Evolutionary conservation across 2,329 filamentous ascomycete species (phyloP), one percentile per base, ranked within the genome.

Genomic region (Capronia coronata): DNA sequence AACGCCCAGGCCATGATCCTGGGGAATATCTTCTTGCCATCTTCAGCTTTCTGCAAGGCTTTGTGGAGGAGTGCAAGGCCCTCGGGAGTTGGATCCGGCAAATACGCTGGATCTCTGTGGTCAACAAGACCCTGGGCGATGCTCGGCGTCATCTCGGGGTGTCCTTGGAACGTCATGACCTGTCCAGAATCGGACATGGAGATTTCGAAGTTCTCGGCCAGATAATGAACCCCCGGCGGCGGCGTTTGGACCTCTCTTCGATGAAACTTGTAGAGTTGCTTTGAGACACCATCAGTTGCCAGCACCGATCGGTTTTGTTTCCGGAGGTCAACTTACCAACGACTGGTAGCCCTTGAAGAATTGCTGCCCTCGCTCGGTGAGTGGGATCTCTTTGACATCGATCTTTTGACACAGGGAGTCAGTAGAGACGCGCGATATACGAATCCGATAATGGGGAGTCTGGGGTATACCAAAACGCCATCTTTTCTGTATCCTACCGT

Each of bases 91-190:
- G 34, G 21, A 22, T 46, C 44, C 18, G 22, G 10, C n/a, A 46
- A 10, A 30, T 46, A 46, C 6, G 44, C 27, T n/a, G 7, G 7
- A 22, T 46, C 44, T 32, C 18, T 18, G 23, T 19, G 14, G 22
- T 19, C 25, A 5, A 48, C 27, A 18, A 48, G 38, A n/a, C 39
- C 46, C 22, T 43, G 37, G 2, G 38, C 46, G 14, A 48, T 43
- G 13, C 43, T 32, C 6, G 46, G 38, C 16, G 46, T 67, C 57
- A 74, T 68, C 56, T 73, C 71, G 0, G 71, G 72, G 48, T 74
- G 72, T 0, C 69, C 70, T 52, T 75, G 72, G 37, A 74, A 70
- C 0, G 70, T 71, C 32, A 73, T 58, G 40, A 73, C 65, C 2
- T 63, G 66, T 46, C 68, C 68, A 46, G 59, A 62, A 45, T 66